Conservation (phyloP, 163 green algal species). For the Scenedesmus sp. region DNA sequence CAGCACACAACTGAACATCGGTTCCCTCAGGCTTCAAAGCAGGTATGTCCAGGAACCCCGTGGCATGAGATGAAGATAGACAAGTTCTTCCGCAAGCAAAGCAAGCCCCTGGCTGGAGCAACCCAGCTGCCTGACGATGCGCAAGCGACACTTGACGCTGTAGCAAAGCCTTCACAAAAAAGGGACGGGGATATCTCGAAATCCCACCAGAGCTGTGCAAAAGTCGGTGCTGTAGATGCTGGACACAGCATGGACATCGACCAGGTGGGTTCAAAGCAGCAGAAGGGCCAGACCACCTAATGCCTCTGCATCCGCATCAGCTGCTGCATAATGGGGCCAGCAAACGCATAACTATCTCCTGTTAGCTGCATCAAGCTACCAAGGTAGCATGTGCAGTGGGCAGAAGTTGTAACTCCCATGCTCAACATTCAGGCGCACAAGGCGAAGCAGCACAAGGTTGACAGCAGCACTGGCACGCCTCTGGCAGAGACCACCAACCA, state of each 20-base stretch:
- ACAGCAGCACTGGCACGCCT: background rate
- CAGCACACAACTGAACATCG: background rate
- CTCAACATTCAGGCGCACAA: background rate
- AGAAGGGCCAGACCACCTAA: background rate
- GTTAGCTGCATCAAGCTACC: background rate
- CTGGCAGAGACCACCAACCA: conserved; percentile 19
- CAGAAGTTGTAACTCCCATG: background rate
- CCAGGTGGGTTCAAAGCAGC: background rate
- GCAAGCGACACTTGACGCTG: background rate
- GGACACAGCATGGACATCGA: background rate
- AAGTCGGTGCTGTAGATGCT: background rate
- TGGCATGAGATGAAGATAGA: conserved; percentile 9
- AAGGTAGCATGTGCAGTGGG: background rate
- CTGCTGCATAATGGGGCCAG: background rate
- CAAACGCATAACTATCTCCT: background rate
- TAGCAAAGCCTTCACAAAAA: background rate
- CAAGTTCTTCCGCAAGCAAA: background rate
- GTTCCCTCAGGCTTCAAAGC: background rate
- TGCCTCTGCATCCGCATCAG: too few relatives aligned
- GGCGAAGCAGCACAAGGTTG: background rate
- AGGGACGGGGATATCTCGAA: background rate
- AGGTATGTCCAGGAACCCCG: background rate
- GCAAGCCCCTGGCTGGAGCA: background rate
- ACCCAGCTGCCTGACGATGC: background rate
- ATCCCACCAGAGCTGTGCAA: background rate